Percentiles rank a stretch among this genome's conserved stretches.
Conservation (phyloP, 176 grass and related monocot species). For the Microstegium vimineum region DNA sequence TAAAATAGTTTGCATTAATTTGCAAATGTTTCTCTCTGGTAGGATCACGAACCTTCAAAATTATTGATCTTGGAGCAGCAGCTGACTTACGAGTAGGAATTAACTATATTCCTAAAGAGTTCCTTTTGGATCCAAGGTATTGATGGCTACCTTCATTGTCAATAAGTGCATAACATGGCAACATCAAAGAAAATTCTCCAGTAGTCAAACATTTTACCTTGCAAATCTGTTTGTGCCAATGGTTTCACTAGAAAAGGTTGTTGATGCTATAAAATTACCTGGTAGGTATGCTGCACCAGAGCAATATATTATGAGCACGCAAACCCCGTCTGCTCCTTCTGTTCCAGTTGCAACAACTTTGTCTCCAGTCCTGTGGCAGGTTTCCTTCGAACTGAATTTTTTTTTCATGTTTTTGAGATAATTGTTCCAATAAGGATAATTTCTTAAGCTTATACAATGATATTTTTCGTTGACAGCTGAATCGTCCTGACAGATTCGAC, state of each 20-base stretch:
- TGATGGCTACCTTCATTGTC: conserved; percentile 13
- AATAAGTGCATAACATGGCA: not conserved
- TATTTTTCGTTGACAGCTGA: conserved; percentile 65
- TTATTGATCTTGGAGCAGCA: conserved; percentile 98
- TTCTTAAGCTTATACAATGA: conserved; percentile 23
- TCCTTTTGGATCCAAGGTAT: conserved; percentile 97
- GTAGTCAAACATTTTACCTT: not conserved
- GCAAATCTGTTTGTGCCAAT: conserved; percentile 13
- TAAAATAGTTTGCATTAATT: conserved; percentile 5
- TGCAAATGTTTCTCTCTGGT: conserved; percentile 17
- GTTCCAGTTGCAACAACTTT: conserved; percentile 91
- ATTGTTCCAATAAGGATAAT: not conserved
- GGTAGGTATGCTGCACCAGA: conserved; percentile 94
- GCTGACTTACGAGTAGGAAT: conserved; percentile 93
- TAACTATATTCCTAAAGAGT: conserved; percentile 98
- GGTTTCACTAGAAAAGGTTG: not conserved
- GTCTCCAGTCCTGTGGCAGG: conserved; percentile 98
- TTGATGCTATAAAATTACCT: conserved; percentile 31
- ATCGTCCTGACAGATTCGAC: conserved; percentile 98
- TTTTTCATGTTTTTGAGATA: not conserved
- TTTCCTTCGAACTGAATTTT: conserved; percentile 14
- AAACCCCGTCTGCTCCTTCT: conserved; percentile 95
- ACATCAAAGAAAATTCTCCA: not conserved
- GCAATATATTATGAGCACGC: conserved; percentile 99
- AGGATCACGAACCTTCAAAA: conserved; percentile 86